phyloP scores from a whole-genome alignment of 2,329 filamentous ascomycete genomes.

The Ascochyta pisi region DNA sequence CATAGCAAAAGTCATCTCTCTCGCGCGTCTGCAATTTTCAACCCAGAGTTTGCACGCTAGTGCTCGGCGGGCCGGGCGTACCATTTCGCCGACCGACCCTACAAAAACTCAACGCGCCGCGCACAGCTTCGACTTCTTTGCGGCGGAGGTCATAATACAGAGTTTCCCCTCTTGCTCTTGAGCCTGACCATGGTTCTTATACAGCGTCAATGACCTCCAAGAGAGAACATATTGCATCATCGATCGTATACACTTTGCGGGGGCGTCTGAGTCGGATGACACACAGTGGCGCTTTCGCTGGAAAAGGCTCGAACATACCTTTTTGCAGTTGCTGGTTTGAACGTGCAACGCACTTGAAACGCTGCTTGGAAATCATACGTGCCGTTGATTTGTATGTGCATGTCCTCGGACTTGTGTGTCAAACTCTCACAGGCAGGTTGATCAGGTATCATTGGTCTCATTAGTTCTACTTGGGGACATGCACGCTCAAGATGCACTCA shows the following conservation, averaged over 20 bases:
- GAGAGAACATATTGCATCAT: slow-evolving; percentile 75
- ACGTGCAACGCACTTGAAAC: neutral
- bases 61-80: slow-evolving; percentile 9
- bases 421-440: neutral
- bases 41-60: neutral
- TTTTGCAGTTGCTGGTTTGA: neutral
- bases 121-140: slow-evolving; percentile 68
- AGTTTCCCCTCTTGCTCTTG: slow-evolving; percentile 81
- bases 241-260: slow-evolving; percentile 52
- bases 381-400: neutral
- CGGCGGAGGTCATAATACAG: slow-evolving; percentile 71
- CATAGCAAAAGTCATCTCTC: slow-evolving; percentile 24
- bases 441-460: slow-evolving; percentile 11
- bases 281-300: slow-evolving; percentile 47
- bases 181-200: slow-evolving; percentile 54
- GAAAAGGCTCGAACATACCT: slow-evolving; percentile 62
- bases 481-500: neutral
- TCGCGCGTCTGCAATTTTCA: neutral
- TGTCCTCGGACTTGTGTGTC: neutral
- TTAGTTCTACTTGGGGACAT: slow-evolving; percentile 3
- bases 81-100: slow-evolving; percentile 5
- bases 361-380: neutral
- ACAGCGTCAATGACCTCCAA: slow-evolving; percentile 83
- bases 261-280: slow-evolving; percentile 31
- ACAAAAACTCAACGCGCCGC: slow-evolving; percentile 33